These are phyloP conservation scores for Shiraia bambusicola DNA, from an alignment of 2,329 filamentous ascomycete genomes.

Conservation along the genomic window DNA sequence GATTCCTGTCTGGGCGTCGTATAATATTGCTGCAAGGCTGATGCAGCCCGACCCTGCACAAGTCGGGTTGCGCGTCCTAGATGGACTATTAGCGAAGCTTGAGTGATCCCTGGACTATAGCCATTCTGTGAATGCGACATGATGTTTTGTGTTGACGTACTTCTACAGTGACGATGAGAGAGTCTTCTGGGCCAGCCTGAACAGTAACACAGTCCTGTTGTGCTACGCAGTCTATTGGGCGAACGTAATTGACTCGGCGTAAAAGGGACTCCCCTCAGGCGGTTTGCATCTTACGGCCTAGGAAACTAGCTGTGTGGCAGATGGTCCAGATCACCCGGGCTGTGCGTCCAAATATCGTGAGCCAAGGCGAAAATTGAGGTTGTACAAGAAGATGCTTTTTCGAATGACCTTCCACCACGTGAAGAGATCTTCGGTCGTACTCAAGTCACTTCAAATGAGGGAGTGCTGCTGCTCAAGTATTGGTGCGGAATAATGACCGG, in stretches of 20 bases:
- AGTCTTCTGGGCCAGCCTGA: no score
- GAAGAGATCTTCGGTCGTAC: constrained; percentile 1
- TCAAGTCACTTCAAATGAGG: constrained; percentile 1
- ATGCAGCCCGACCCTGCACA: background rate
- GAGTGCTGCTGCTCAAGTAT: background rate
- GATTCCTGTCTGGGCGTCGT: background rate
- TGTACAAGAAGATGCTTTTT: constrained; percentile 8
- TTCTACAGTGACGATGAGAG: no score
- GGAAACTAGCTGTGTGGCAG: background rate
- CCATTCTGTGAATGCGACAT: no score
- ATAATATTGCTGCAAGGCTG: background rate
- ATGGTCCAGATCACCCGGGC: background rate
- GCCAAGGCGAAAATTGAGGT: background rate
- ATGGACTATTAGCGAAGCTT: no score
- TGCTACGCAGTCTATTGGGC: background rate
- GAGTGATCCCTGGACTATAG: no score
- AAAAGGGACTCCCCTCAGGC: constrained; percentile 1
- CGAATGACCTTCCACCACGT: constrained; percentile 1
- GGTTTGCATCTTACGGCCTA: constrained; percentile 2
- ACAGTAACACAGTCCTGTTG: background rate
- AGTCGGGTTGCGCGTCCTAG: no score
- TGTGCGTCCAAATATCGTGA: background rate
- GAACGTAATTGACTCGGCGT: background rate
- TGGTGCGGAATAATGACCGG: constrained; percentile 1
- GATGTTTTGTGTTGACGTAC: no score